These are phyloP conservation scores for Blastomyces gilchristii DNA, from an alignment of 2,329 filamentous ascomycete species.

Conservation along the genomic window DNA sequence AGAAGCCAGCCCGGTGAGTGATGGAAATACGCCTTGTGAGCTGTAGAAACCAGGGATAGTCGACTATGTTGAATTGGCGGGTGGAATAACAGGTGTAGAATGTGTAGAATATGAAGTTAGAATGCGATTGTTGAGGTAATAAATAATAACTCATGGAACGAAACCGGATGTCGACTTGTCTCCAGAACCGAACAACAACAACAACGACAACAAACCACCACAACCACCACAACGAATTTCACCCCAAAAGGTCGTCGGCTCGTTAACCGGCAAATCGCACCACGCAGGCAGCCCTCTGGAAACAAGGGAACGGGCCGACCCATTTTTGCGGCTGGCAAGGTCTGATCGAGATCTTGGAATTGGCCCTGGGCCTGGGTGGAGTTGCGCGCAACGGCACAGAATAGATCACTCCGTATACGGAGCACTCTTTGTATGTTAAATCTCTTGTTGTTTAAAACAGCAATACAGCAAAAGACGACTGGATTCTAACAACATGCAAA, in stretches of 20 bases:
- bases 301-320: constrained; percentile 5
- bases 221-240: neutral
- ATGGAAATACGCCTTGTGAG: neutral
- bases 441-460: neutral
- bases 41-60: neutral
- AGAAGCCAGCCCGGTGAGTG: neutral
- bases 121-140: no score
- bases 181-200: neutral
- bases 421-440: neutral
- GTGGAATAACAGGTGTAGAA: neutral
- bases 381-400: neutral
- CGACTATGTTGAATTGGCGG: neutral
- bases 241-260: neutral
- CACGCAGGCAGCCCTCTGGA: neutral
- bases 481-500: neutral
- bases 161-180: neutral
- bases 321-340: constrained; percentile 3
- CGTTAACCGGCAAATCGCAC: neutral
- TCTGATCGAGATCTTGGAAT: neutral
- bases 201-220: neutral
- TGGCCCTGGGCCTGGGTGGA: neutral
- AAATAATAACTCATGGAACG: neutral
- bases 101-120: no score
- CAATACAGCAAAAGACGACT: neutral
- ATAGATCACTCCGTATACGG: no score